A percentile compares a stretch with the other conserved stretches of the same genome.
Evolutionary conservation across 2,329 filamentous ascomycete species (phyloP).

Genomic region (Aureobasidium mangrovei): DNA sequence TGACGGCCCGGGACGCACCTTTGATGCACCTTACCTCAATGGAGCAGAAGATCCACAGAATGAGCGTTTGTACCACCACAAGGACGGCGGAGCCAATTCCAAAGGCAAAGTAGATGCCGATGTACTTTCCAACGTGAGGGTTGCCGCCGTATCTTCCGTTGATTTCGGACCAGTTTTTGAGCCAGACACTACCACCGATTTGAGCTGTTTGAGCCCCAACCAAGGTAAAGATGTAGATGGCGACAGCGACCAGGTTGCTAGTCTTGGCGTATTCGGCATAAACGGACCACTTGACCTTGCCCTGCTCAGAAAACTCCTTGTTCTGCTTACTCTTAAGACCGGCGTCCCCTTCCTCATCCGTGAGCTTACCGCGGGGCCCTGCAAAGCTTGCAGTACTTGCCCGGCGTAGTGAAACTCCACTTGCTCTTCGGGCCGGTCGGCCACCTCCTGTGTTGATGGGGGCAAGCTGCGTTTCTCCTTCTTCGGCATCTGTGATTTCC

Average conservation of each 20-base stretch:
- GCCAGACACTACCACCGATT: constrained; percentile 81
- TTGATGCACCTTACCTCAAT: constrained; percentile 61
- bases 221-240: constrained; percentile 67
- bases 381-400: constrained; percentile 88
- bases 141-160: constrained; percentile 65
- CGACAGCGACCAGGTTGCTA: constrained; percentile 79
- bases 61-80: constrained; percentile 84
- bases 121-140: constrained; percentile 72
- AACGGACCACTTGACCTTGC: constrained; percentile 95
- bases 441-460: constrained; percentile 55
- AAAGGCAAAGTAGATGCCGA: constrained; percentile 92
- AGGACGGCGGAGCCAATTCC: constrained; percentile 78
- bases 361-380: constrained; percentile 73
- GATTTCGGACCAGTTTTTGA: constrained; percentile 81
- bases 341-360: constrained; percentile 64
- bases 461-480: constrained; percentile 64
- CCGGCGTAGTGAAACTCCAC: constrained; percentile 72
- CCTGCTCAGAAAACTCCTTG: constrained; percentile 86
- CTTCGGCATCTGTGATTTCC: constrained; percentile 54
- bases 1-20: constrained; percentile 2
- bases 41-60: constrained; percentile 98
- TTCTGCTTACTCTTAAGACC: constrained; percentile 67
- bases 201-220: constrained; percentile 72
- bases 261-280: constrained; percentile 92
- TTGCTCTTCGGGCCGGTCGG: constrained; percentile 54